These are phyloP conservation scores for Aspergillus hiratsukae DNA, from an alignment of 2,329 filamentous ascomycete species.

Conservation along the genomic window DNA sequence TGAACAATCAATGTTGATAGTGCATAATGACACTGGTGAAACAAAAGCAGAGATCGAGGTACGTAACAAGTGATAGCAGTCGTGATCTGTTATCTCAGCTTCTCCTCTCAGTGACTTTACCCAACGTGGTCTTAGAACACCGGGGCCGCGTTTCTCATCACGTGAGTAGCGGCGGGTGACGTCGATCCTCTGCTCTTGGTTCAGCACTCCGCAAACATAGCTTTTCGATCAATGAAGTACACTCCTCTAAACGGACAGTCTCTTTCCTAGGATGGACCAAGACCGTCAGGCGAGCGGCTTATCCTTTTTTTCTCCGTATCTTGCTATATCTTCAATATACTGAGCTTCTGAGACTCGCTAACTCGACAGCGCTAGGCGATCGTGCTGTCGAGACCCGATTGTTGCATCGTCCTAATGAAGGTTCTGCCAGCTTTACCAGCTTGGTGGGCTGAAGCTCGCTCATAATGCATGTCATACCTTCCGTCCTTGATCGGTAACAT, in stretches of 20 bases:
- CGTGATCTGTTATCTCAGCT: background rate
- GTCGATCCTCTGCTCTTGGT: background rate
- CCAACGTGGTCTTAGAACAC: background rate
- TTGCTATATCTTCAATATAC: background rate
- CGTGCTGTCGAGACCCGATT: background rate
- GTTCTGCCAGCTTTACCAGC: background rate
- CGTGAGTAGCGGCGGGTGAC: slow-evolving; percentile 4
- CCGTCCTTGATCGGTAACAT: background rate
- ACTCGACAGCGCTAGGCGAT: background rate
- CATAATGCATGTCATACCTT: background rate
- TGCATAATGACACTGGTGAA: background rate
- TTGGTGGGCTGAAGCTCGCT: background rate
- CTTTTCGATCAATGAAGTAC: background rate
- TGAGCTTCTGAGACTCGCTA: background rate
- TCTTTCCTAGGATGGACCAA: background rate
- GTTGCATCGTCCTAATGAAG: background rate
- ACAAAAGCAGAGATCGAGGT: background rate
- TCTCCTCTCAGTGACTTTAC: background rate
- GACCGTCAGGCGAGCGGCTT: background rate
- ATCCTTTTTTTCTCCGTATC: background rate
- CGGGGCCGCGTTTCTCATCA: slow-evolving; percentile 10
- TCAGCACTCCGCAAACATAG: background rate
- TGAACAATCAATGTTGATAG: background rate
- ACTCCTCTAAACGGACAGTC: background rate
- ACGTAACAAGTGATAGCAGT: background rate